phyloP scores from a whole-genome alignment of 2,329 filamentous ascomycete species.

The Scolecobasidium constrictum region DNA sequence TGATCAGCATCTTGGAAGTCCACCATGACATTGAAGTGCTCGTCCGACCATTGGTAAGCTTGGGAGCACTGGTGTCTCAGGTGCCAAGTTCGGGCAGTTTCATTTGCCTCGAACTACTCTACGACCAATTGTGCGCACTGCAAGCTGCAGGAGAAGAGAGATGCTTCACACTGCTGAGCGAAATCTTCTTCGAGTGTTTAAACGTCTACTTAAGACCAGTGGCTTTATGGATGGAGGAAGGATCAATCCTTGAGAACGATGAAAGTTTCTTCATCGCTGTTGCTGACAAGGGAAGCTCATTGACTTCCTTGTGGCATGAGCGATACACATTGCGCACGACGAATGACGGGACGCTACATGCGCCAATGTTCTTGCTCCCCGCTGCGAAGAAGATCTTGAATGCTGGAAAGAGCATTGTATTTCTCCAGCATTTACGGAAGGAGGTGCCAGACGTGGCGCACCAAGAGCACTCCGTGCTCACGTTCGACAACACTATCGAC shows the following conservation, averaged over 20 bases:
- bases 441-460: constrained; percentile 14
- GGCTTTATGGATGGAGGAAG: constrained; percentile 72
- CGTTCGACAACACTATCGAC: constrained; percentile 47
- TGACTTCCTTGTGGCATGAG: constrained; percentile 63
- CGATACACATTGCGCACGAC: constrained; percentile 58
- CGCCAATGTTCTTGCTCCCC: constrained; percentile 64
- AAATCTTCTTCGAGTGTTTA: constrained; percentile 71
- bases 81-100: constrained; percentile 28
- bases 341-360: constrained; percentile 49
- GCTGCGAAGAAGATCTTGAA: constrained; percentile 66
- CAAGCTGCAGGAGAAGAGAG: constrained; percentile 57
- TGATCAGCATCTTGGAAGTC: constrained; percentile 57
- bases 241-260: constrained; percentile 54
- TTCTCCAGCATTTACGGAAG: constrained; percentile 50
- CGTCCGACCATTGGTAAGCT: constrained; percentile 44
- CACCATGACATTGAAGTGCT: constrained; percentile 44
- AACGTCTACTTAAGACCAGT: constrained; percentile 73
- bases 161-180: constrained; percentile 52
- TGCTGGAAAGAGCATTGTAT: constrained; percentile 77
- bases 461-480: constrained; percentile 15
- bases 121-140: constrained; percentile 54
- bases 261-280: constrained; percentile 67
- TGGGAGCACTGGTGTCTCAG: constrained; percentile 52
- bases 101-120: constrained; percentile 56
- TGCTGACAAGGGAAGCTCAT: constrained; percentile 43